Base-by-base conservation (phyloP, 805 yeast species). In the Hanseniaspora lachancei region DNA sequence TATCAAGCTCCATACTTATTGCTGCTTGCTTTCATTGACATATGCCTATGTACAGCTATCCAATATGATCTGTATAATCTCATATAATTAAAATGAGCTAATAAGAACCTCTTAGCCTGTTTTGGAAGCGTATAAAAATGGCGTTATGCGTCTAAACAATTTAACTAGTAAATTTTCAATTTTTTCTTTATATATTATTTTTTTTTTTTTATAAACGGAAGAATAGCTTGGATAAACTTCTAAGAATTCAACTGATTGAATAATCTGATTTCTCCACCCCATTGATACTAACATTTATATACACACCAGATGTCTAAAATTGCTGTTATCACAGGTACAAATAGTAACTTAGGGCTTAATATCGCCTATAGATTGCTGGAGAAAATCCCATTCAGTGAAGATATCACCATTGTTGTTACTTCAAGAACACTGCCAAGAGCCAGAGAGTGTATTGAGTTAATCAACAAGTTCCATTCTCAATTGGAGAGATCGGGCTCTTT, bases 371-470 rank as follows among this genome's bases (percentile, higher is more conserved):
- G 97, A 51, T 72, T 93, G 32, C 73, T 93, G 7, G 82, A 81
- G 55, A 75, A 77, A 43, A 66, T 79, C 3, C 81, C 84, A 6
- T 66, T 71, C 1, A 73, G 74, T 20, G 71, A 72, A 9, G 73
- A 84, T 57, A 63, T 93, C 49, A 89, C 96, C 0, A 72, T 93
- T 10, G 80, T 93, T 12, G 89, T 91, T 12, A 89, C 97, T 0
- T 86, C 96, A 5, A 75, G 99, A 61, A 86, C 95, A 0, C 73
- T 91, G 48, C 89, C 95, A 8, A 79, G 88, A 57, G 97, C 82
- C 5, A 82, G 82, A 57, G 88, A 84, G 59, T 82, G 82, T 23
- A 86, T 91, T 50, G 74, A 72, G 27, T 68, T 70, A 47, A 79
- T 88, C 58, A 76, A 80, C 58, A 64, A 68, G 8, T 76, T 74